Conservation (phyloP, 768 basidiomycete species). For the Pluteus cervinus region DNA sequence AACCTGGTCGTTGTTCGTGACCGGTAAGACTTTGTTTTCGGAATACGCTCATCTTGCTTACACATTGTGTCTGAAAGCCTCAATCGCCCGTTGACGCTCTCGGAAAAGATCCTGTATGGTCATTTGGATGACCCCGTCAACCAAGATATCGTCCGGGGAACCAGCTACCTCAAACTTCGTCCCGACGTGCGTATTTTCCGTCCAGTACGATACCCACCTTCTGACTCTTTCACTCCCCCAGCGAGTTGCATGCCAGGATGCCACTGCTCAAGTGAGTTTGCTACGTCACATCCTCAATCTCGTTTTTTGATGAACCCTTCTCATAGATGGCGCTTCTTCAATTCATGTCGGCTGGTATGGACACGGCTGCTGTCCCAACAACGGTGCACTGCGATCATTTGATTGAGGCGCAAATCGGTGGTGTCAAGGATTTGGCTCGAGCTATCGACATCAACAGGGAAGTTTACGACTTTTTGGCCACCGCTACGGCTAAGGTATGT, state of each 20-base stretch:
- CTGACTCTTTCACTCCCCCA: slow-evolving; percentile 19
- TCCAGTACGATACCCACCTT: too few relatives aligned
- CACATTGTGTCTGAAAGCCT: slow-evolving; percentile 41
- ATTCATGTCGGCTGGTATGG: slow-evolving; percentile 99
- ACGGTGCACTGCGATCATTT: slow-evolving; percentile 99
- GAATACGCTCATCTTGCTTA: slow-evolving; percentile 5
- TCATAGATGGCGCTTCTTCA: slow-evolving; percentile 95
- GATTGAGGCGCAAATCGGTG: slow-evolving; percentile 95
- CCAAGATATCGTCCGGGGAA: slow-evolving; percentile 88
- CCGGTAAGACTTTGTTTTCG: slow-evolving; percentile 41
- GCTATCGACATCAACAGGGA: slow-evolving; percentile 95
- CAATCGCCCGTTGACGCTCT: slow-evolving; percentile 84
- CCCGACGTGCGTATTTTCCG: slow-evolving; percentile 72
- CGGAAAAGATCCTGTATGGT: slow-evolving; percentile 97
- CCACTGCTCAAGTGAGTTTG: slow-evolving; percentile 67
- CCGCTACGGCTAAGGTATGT: slow-evolving; percentile 83
- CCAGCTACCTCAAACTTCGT: slow-evolving; percentile 94
- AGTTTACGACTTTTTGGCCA: slow-evolving; percentile 98
- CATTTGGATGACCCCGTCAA: slow-evolving; percentile 93
- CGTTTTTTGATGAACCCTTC: slow-evolving; percentile 23
- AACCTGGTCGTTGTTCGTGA: slow-evolving; percentile 85
- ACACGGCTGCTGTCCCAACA: slow-evolving; percentile 94
- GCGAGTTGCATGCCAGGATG: slow-evolving; percentile 91
- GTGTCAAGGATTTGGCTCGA: slow-evolving; percentile 88
- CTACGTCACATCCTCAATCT: slow-evolving; percentile 14